Evolutionary conservation across 208 protist species (phyloP), one percentile per base, ranked within the genome.

Genomic region (Trypanosoma vivax): DNA sequence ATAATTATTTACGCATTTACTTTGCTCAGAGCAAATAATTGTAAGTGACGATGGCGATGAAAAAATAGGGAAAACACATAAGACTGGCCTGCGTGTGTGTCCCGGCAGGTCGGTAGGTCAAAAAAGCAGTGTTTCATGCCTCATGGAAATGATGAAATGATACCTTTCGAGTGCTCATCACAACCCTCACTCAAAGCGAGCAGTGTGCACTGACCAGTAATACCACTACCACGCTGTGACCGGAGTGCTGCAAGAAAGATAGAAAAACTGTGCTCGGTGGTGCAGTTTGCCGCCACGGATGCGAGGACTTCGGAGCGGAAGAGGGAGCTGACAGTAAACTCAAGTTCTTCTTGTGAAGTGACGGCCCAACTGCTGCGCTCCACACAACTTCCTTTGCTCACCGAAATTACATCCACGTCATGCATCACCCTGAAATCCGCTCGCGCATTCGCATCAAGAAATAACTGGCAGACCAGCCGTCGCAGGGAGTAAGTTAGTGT

Each of bases 211-310:
- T 46, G 29, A 1, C 37, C 10, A 14, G 7, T 28, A 33, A 55
- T 39, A 16, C 46, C 35, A 4, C 16, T 13, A 4, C 37, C 34
- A 23, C 60, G 60, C 19, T 40, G 30, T 30, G 51, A 46, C 7
- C 57, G 24, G 35, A 77, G 45, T 21, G 55, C 58, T 19, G 49
- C 30, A 50, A 77, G 52, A 41, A 68, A 58, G 27, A 72, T 57
- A 28, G 24, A 28, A 51, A 62, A 69, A 49, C 50, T 64, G 4
- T 53, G 30, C 5, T 73, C 60, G 14, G 47, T 72, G 6, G 75
- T 80, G 61, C 77, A 83, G 37, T 86, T 86, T 10, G 78, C 68
- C 9, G 78, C 78, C 11, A 90, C 60, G 3, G 75, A 78, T 6
- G 75, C 77, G 2, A 71, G 58, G 18, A 82, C 58, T 47, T 90